Conservation (phyloP, 768 basidiomycete species). For the Boletus reticulatus region DNA sequence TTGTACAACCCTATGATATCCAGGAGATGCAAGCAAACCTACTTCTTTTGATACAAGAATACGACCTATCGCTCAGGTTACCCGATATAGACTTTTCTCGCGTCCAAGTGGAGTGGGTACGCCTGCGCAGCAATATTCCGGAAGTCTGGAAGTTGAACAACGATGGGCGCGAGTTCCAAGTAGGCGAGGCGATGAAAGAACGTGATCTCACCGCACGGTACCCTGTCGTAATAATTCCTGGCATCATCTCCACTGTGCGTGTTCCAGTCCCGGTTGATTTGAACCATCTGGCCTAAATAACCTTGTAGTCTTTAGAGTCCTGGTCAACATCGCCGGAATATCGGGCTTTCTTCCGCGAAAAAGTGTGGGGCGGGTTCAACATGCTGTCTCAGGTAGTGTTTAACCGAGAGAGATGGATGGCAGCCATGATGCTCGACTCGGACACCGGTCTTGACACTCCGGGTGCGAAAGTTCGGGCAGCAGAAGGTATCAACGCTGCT, state of each 20-base stretch:
- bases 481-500: conserved; percentile 90
- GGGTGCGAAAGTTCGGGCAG: conserved; percentile 83
- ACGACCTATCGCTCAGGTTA: conserved; percentile 62
- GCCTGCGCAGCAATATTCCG: conserved; percentile 65
- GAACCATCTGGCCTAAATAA: background rate
- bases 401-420: conserved; percentile 87
- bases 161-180: conserved; percentile 78
- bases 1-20: conserved; percentile 66
- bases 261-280: background rate
- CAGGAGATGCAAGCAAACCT: conserved; percentile 69
- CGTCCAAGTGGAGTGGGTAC: conserved; percentile 70
- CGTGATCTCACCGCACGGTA: conserved; percentile 66
- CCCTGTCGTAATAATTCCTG: conserved; percentile 86
- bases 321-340: conserved; percentile 91
- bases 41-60: conserved; percentile 63
- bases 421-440: conserved; percentile 87
- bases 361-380: conserved; percentile 73
- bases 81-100: conserved; percentile 66
- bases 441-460: conserved; percentile 88
- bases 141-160: conserved; percentile 81
- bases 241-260: conserved; percentile 82
- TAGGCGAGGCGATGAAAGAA: conserved; percentile 64
- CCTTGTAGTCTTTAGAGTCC: conserved; percentile 74
- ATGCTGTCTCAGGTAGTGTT: conserved; percentile 85
- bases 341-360: conserved; percentile 88